Conservation (phyloP, 805 yeast genomes). For the Komagataella kurtzmanii region DNA sequence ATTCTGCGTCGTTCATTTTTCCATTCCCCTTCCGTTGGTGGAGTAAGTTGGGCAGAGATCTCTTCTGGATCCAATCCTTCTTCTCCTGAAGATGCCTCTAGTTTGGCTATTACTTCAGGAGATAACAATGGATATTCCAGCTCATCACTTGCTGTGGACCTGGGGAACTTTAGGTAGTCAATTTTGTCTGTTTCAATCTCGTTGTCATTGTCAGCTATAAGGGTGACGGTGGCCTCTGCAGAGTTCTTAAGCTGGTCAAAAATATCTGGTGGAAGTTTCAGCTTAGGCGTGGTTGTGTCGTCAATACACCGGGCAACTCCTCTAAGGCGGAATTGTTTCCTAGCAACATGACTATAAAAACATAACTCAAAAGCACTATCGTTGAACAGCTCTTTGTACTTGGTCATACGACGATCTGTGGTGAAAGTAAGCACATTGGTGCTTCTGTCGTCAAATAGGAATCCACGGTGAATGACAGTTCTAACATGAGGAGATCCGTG, state of each 20-base stretch:
- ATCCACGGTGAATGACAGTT: slow-evolving; percentile 63
- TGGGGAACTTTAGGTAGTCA: slow-evolving; percentile 5
- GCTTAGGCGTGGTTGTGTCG: slow-evolving; percentile 11
- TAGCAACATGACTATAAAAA: slow-evolving; percentile 48
- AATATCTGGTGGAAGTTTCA: slow-evolving; percentile 1
- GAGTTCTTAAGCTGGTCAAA: not conserved
- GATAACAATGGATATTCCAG: slow-evolving; percentile 12
- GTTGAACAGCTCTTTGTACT: slow-evolving; percentile 35
- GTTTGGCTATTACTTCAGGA: slow-evolving; percentile 5
- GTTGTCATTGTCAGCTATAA: slow-evolving; percentile 6
- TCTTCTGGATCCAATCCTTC: not conserved
- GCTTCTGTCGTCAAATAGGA: slow-evolving; percentile 53
- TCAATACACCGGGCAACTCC: slow-evolving; percentile 45
- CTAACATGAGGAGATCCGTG: slow-evolving; percentile 46
- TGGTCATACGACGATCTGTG: slow-evolving; percentile 60
- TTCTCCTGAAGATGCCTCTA: not conserved
- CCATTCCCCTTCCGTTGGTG: slow-evolving; percentile 59
- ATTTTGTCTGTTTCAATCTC: not conserved
- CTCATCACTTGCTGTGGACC: slow-evolving; percentile 2
- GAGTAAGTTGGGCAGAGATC: slow-evolving; percentile 6
- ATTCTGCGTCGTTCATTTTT: slow-evolving; percentile 42
- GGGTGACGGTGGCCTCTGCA: slow-evolving; percentile 1
- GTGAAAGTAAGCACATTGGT: slow-evolving; percentile 58
- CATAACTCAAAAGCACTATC: slow-evolving; percentile 62
- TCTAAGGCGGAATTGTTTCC: slow-evolving; percentile 60